Conservation (phyloP, 805 yeast genomes). For the Starmerella powellii region DNA sequence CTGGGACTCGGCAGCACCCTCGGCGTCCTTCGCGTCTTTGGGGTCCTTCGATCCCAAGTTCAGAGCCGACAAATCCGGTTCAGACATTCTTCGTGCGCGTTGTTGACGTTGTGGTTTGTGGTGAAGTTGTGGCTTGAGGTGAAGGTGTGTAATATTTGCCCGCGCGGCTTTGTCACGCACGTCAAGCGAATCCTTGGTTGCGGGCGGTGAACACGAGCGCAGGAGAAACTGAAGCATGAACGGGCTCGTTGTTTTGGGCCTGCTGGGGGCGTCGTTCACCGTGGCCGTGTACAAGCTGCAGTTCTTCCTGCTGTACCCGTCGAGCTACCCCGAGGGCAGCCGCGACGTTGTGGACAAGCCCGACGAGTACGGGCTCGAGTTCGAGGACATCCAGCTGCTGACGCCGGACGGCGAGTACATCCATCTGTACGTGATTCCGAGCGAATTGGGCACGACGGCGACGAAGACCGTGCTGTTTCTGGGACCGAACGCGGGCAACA, state of each 20-base stretch:
- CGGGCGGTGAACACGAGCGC: too few relatives aligned
- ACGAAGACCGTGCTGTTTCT: slow-evolving; percentile 62
- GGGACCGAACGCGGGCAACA: slow-evolving; percentile 93
- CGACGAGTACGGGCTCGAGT: slow-evolving; percentile 51
- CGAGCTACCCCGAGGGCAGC: slow-evolving; percentile 61
- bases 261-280: slow-evolving; percentile 9
- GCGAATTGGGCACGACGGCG: slow-evolving; percentile 24
- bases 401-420: slow-evolving; percentile 63
- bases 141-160: too few relatives aligned
- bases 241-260: slow-evolving; percentile 6
- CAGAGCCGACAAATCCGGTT: slow-evolving; percentile 9
- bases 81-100: slow-evolving; percentile 2
- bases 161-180: too few relatives aligned
- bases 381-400: slow-evolving; percentile 44
- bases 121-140: too few relatives aligned
- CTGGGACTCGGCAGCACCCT: neutral
- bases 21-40: slow-evolving; percentile 1
- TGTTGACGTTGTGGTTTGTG: neutral
- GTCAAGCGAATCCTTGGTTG: too few relatives aligned
- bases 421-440: slow-evolving; percentile 46
- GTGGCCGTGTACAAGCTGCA: slow-evolving; percentile 34
- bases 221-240: too few relatives aligned
- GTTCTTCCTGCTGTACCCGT: slow-evolving; percentile 65
- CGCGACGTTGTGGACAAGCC: slow-evolving; percentile 65
- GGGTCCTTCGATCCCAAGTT: slow-evolving; percentile 2